A percentile compares a stretch with the other conserved stretches of the same genome.
Conservation (phyloP, 208 protist genomes). For the Tritrichomonas musculus region DNA sequence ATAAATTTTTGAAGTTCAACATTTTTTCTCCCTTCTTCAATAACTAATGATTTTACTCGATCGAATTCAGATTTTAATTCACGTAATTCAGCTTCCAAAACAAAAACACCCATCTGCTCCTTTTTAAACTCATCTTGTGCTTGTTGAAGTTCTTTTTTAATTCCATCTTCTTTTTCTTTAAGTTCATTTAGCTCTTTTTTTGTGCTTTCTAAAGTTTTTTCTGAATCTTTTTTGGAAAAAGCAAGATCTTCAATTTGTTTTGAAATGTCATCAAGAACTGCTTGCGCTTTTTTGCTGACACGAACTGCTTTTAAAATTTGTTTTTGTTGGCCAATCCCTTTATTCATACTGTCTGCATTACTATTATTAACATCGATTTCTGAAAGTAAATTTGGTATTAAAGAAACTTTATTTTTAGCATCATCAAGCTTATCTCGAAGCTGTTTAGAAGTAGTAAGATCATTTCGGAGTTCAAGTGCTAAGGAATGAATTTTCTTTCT, state of each 20-base stretch:
- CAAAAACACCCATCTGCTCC: constrained; percentile 21
- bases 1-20: background rate
- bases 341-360: background rate
- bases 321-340: background rate
- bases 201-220: background rate
- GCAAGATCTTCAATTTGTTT: background rate
- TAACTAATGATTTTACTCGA: background rate
- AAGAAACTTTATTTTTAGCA: background rate
- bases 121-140: constrained; percentile 4
- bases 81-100: background rate
- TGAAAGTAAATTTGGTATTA: background rate
- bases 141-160: background rate
- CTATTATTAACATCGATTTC: constrained; percentile 15
- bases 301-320: background rate
- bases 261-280: background rate
- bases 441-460: background rate
- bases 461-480: background rate
- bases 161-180: background rate
- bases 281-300: background rate
- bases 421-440: background rate
- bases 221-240: background rate
- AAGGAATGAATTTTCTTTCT: constrained; percentile 18
- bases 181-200: background rate
- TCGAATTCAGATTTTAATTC: constrained; percentile 7
- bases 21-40: constrained; percentile 5